These are phyloP conservation scores for Phialophora chinensis DNA, from an alignment of 2,329 filamentous ascomycete genomes.

Conservation along the genomic window DNA sequence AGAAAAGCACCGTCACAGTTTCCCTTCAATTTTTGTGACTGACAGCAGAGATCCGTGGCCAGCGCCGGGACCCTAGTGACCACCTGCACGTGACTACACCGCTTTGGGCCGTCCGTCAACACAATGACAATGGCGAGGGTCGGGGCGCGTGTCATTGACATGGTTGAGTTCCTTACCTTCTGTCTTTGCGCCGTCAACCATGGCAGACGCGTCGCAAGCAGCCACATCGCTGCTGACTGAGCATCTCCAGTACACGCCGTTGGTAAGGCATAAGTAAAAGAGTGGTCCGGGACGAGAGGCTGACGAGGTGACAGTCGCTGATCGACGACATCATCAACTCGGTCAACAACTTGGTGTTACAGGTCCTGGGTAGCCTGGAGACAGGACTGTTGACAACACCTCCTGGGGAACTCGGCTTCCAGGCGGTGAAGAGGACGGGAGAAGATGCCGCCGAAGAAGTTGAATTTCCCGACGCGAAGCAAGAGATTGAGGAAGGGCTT, in stretches of 20 bases:
- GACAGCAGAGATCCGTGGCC: conserved; percentile 8
- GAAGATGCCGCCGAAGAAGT: conserved; percentile 52
- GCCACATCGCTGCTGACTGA: conserved; percentile 77
- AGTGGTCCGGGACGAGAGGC: not conserved
- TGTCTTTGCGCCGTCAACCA: conserved; percentile 12
- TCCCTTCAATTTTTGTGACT: conserved; percentile 15
- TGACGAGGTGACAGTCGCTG: conserved; percentile 66
- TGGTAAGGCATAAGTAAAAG: conserved; percentile 64
- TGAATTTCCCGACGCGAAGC: conserved; percentile 58
- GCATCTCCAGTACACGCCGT: conserved; percentile 91
- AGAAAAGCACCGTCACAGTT: conserved; percentile 8
- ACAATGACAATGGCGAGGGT: not conserved
- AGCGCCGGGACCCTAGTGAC: not conserved
- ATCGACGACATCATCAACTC: conserved; percentile 98
- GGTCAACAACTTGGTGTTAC: conserved; percentile 90
- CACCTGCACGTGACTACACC: conserved; percentile 1
- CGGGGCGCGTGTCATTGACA: not conserved
- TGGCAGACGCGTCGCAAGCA: conserved; percentile 41
- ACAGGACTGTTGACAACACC: conserved; percentile 76
- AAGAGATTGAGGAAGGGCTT: conserved; percentile 86
- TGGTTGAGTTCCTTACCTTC: not conserved
- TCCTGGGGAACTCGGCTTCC: conserved; percentile 81
- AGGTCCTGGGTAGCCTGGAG: conserved; percentile 86
- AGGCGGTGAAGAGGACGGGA: conserved; percentile 53
- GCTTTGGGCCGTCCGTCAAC: conserved; percentile 5